Evolutionary conservation across 768 basidiomycete species (phyloP).

Genomic region (Hypholoma fasciculare): DNA sequence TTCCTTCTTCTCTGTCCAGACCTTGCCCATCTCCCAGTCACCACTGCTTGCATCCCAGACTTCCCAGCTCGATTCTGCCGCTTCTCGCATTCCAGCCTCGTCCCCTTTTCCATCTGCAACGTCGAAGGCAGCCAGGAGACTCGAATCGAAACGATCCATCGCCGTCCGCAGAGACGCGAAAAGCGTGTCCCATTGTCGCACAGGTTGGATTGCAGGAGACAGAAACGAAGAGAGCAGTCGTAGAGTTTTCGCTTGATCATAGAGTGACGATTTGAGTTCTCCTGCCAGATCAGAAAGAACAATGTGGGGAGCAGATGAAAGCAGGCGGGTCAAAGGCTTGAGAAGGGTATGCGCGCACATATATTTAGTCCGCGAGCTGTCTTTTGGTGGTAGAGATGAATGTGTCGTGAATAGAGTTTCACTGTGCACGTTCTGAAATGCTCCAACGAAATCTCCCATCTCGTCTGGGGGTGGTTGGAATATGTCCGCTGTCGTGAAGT

Average conservation of each 20-base stretch:
- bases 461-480: constrained; percentile 35
- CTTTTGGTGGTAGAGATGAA: constrained; percentile 20
- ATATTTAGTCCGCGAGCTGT: constrained; percentile 55
- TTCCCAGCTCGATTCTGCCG: constrained; percentile 84
- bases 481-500: constrained; percentile 61
- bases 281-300: constrained; percentile 60
- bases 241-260: constrained; percentile 65
- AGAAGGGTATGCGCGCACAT: constrained; percentile 67
- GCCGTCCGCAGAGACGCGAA: constrained; percentile 69
- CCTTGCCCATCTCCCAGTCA: constrained; percentile 92
- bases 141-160: constrained; percentile 87
- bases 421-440: constrained; percentile 14
- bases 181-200: constrained; percentile 64
- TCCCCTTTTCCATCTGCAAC: constrained; percentile 73
- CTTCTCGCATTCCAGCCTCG: constrained; percentile 77
- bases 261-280: constrained; percentile 43
- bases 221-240: constrained; percentile 76
- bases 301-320: constrained; percentile 65
- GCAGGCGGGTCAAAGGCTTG: constrained; percentile 54
- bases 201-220: constrained; percentile 67
- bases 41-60: constrained; percentile 54
- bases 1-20: constrained; percentile 95
- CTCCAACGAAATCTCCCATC: constrained; percentile 37
- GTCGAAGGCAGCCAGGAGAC: constrained; percentile 86
- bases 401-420: not conserved